Evolutionary conservation across 139 green algal species (phyloP).

Genomic region (Chlamydomonas eustigma): DNA sequence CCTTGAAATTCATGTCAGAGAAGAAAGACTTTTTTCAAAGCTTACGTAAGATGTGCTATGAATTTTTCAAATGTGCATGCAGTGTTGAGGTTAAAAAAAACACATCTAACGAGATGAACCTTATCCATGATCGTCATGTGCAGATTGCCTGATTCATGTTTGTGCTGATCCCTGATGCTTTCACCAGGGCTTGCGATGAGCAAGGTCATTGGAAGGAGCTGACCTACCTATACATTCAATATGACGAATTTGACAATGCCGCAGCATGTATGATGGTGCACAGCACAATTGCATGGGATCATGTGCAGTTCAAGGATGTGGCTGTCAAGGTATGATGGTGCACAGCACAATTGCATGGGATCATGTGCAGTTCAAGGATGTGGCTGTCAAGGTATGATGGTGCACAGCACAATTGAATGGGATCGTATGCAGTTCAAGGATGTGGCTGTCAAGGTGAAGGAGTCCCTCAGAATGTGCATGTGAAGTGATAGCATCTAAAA

Average conservation of each 20-base stretch:
- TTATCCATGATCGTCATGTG: no score
- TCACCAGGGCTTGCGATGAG: slow-evolving; percentile 71
- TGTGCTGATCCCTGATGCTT: no score
- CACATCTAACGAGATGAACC: no score
- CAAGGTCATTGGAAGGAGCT: slow-evolving; percentile 96
- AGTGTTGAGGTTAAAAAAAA: no score
- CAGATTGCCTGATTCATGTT: no score
- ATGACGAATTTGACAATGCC: slow-evolving; percentile 99
- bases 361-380: slow-evolving; percentile 92
- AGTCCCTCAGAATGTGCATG: neutral
- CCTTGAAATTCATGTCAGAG: no score
- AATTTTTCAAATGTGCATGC: no score
- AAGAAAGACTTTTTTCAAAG: no score
- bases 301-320: slow-evolving; percentile 89
- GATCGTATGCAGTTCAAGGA: slow-evolving; percentile 96
- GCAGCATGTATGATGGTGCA: slow-evolving; percentile 85
- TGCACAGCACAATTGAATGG: slow-evolving; percentile 63
- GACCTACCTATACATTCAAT: slow-evolving; percentile 92
- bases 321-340: slow-evolving; percentile 73
- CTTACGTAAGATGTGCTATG: no score
- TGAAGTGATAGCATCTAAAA: no score
- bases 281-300: slow-evolving; percentile 92
- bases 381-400: slow-evolving; percentile 70
- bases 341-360: slow-evolving; percentile 77
- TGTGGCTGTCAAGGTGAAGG: slow-evolving; percentile 69